A percentile compares a stretch with the other conserved stretches of the same genome.
Evolutionary conservation across 345 rosid genomes (phyloP).

Genomic region (Lepidium aucheri): DNA sequence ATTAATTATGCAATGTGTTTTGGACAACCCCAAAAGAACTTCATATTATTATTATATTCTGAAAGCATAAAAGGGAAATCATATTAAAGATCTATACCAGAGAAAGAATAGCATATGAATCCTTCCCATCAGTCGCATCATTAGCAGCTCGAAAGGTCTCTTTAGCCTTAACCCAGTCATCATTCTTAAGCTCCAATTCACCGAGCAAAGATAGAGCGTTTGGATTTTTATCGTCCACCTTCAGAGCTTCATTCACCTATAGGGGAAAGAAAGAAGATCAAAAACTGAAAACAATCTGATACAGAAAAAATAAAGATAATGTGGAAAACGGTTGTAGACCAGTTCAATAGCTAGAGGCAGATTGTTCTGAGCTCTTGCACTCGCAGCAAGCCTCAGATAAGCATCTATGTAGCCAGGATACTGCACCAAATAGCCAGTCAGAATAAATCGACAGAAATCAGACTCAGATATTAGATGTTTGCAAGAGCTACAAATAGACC

Average conservation of each 20-base stretch:
- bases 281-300: constrained; percentile 1
- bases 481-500: constrained; percentile 3
- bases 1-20: neutral
- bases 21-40: neutral
- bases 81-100: constrained; percentile 46
- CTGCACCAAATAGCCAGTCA: constrained; percentile 35
- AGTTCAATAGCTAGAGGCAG: constrained; percentile 88
- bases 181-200: constrained; percentile 95
- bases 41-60: neutral
- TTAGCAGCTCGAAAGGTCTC: constrained; percentile 94
- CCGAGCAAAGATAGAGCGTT: constrained; percentile 95
- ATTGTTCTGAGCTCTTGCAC: constrained; percentile 82
- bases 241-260: constrained; percentile 87
- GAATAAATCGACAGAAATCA: neutral
- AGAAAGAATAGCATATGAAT: constrained; percentile 87
- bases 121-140: constrained; percentile 93
- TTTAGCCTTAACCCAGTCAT: constrained; percentile 99
- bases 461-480: neutral
- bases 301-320: neutral
- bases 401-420: constrained; percentile 89
- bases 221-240: constrained; percentile 76
- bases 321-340: constrained; percentile 36
- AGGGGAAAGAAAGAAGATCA: constrained; percentile 1
- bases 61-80: neutral
- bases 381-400: constrained; percentile 90